Evolutionary conservation across 2,329 filamentous ascomycete species (phyloP).

Genomic region (Alternaria brassicae): DNA sequence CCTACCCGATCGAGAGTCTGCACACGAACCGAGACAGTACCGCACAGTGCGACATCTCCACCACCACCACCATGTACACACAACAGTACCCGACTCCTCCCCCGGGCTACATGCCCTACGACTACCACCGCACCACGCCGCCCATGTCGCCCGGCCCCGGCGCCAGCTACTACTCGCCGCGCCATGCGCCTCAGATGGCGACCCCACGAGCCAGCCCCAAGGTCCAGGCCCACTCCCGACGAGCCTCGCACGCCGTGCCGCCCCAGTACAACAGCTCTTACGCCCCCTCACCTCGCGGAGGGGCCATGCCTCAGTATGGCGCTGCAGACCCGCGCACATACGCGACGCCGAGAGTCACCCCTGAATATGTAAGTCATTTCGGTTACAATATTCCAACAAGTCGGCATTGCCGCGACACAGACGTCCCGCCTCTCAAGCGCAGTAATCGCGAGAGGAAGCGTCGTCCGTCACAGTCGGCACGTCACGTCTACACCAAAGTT

Average conservation of each 20-base stretch:
- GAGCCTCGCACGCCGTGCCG: slow-evolving; percentile 60
- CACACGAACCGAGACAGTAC: slow-evolving; percentile 7
- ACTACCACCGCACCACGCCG: slow-evolving; percentile 44
- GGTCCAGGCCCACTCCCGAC: slow-evolving; percentile 60
- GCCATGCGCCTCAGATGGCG: slow-evolving; percentile 60
- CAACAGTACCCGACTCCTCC: slow-evolving; percentile 46
- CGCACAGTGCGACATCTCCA: slow-evolving; percentile 12
- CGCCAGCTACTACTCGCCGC: slow-evolving; percentile 61
- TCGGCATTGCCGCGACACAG: slow-evolving; percentile 49
- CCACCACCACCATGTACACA: slow-evolving; percentile 41
- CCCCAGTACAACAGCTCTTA: slow-evolving; percentile 53
- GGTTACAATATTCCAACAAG: slow-evolving; percentile 58
- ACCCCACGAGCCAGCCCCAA: slow-evolving; percentile 56
- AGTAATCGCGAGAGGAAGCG: slow-evolving; percentile 55
- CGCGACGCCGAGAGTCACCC: slow-evolving; percentile 62
- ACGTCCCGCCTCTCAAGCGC: slow-evolving; percentile 50
- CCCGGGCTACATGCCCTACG: slow-evolving; percentile 49
- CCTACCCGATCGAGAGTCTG: slow-evolving; percentile 18
- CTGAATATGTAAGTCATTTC: slow-evolving; percentile 70
- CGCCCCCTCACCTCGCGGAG: slow-evolving; percentile 41
- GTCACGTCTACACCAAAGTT: slow-evolving; percentile 64
- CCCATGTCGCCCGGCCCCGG: slow-evolving; percentile 57
- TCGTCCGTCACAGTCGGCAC: slow-evolving; percentile 60
- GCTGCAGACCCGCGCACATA: slow-evolving; percentile 46
- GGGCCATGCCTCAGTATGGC: slow-evolving; percentile 52